Evolutionary conservation across 2,329 filamentous ascomycete species (phyloP).

Genomic region (Aspergillaceae sp.): DNA sequence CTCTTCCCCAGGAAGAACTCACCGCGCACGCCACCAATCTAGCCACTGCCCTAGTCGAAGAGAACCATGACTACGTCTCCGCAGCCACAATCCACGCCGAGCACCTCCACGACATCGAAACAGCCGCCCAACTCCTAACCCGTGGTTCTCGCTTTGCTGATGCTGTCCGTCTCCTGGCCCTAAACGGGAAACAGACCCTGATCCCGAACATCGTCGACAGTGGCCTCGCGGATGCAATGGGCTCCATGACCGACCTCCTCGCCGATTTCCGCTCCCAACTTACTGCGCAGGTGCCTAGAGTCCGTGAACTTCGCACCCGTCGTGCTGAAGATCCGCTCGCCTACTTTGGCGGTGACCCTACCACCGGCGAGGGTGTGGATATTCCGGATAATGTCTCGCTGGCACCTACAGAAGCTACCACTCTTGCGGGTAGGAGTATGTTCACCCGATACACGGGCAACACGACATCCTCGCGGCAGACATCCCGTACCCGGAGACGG

Average conservation of each 20-base stretch:
- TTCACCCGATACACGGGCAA: constrained; percentile 76
- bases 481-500: constrained; percentile 74
- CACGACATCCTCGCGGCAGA: constrained; percentile 55
- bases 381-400: constrained; percentile 89
- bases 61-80: constrained; percentile 68
- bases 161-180: constrained; percentile 67
- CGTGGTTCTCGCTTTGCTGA: constrained; percentile 80
- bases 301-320: constrained; percentile 70
- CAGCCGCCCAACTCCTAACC: constrained; percentile 69
- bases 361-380: constrained; percentile 52
- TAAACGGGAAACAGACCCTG: constrained; percentile 53
- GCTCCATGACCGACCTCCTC: constrained; percentile 77
- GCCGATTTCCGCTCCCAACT: constrained; percentile 88
- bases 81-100: constrained; percentile 75
- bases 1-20: constrained; percentile 54
- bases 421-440: constrained; percentile 66
- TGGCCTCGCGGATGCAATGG: constrained; percentile 71
- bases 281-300: constrained; percentile 72
- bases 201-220: constrained; percentile 63
- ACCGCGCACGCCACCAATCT: constrained; percentile 62
- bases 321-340: constrained; percentile 77
- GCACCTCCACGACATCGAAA: constrained; percentile 64
- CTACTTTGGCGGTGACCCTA: constrained; percentile 74
- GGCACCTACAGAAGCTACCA: constrained; percentile 74
- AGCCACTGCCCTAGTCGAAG: constrained; percentile 68